Evolutionary conservation across 179 eudicot species (phyloP).

Genomic region (Beta macrorhiza): DNA sequence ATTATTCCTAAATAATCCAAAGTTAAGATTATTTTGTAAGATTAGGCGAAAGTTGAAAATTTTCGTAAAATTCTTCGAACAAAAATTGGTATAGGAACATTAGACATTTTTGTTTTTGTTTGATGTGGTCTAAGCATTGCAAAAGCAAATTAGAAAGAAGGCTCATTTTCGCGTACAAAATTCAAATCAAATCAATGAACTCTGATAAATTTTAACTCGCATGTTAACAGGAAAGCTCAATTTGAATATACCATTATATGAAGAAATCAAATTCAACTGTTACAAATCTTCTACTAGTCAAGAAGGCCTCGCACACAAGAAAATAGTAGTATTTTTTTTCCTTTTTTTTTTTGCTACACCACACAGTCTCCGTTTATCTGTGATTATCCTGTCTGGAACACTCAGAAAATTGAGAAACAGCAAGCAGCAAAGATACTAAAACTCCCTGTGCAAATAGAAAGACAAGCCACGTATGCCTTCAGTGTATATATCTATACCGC

Average conservation of each 20-base stretch:
- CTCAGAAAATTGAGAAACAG: neutral
- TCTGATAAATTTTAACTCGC: neutral
- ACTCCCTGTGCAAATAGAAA: neutral
- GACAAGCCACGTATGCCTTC: slow-evolving; percentile 3
- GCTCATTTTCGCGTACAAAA: neutral
- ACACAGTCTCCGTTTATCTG: neutral
- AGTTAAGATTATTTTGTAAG: too few relatives aligned
- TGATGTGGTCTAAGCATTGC: neutral
- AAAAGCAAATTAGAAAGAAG: neutral
- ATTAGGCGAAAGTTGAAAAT: too few relatives aligned
- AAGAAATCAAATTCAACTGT: neutral
- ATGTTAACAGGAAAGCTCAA: neutral
- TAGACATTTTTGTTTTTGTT: too few relatives aligned
- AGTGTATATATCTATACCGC: slow-evolving; percentile 8
- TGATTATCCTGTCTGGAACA: neutral
- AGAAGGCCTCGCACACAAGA: neutral
- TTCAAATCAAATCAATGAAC: neutral
- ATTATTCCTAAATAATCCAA: too few relatives aligned
- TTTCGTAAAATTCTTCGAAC: too few relatives aligned
- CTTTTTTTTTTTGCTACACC: neutral
- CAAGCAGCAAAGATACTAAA: neutral
- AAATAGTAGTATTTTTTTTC: neutral
- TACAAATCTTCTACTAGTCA: neutral
- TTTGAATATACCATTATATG: neutral
- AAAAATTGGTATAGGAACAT: too few relatives aligned